These are phyloP conservation scores for Trichophyton benhamiae DNA, from an alignment of 2,329 filamentous ascomycete genomes.

Conservation along the genomic window DNA sequence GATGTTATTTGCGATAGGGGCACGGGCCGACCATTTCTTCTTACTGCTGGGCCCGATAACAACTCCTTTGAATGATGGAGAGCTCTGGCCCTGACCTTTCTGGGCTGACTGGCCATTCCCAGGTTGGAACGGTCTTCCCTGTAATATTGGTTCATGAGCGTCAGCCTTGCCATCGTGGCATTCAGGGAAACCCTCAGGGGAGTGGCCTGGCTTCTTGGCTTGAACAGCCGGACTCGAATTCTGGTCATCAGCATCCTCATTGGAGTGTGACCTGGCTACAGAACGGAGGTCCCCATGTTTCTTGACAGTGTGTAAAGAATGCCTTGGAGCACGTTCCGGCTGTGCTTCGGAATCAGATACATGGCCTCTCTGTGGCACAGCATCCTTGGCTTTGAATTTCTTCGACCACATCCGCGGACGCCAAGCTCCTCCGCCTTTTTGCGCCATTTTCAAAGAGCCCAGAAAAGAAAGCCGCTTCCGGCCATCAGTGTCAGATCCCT, in stretches of 20 bases:
- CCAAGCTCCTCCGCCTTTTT: neutral
- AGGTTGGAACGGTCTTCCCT: neutral
- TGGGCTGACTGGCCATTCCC: neutral
- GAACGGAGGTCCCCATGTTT: slow-evolving; percentile 13
- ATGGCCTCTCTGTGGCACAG: neutral
- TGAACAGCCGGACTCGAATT: too few species aligned
- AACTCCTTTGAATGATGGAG: neutral
- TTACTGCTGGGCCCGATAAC: neutral
- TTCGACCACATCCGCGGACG: slow-evolving; percentile 7
- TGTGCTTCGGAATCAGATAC: neutral
- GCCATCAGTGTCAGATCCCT: slow-evolving; percentile 8
- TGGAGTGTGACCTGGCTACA: slow-evolving; percentile 3
- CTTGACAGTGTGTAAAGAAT: slow-evolving; percentile 12
- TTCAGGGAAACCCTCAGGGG: neutral
- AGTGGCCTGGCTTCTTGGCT: neutral
- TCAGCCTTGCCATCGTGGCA: too few species aligned
- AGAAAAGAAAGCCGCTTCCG: slow-evolving; percentile 8
- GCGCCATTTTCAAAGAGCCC: slow-evolving; percentile 1
- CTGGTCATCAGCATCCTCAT: neutral
- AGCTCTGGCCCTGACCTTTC: neutral
- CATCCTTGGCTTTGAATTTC: slow-evolving; percentile 2
- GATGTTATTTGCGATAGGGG: neutral
- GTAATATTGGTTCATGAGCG: neutral
- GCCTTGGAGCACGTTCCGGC: neutral
- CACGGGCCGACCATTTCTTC: neutral